Conservation (phyloP, 1,284 basidiomycete species). For the Puccinia hordei region DNA sequence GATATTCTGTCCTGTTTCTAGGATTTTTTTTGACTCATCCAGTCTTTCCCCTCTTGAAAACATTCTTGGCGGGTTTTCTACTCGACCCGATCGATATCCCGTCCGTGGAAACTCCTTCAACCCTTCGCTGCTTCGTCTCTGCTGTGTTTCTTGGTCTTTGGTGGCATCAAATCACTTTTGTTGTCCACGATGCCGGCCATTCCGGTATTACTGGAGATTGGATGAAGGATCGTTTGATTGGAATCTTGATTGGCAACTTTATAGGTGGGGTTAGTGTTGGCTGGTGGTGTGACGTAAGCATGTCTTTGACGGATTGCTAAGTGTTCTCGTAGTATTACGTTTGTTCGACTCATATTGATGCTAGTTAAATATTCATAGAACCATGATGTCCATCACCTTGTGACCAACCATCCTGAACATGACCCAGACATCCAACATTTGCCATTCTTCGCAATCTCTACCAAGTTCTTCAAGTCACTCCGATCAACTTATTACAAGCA, state of each 20-base stretch:
- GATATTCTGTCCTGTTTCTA: slow-evolving; percentile 71
- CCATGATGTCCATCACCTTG: slow-evolving; percentile 95
- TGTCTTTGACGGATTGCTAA: not conserved
- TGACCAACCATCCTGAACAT: slow-evolving; percentile 96
- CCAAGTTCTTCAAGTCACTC: slow-evolving; percentile 77
- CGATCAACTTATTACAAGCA: slow-evolving; percentile 96
- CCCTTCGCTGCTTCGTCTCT: slow-evolving; percentile 65
- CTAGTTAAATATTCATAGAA: slow-evolving; percentile 65
- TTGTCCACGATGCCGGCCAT: slow-evolving; percentile 92
- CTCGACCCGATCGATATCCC: slow-evolving; percentile 46
- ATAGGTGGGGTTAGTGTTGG: slow-evolving; percentile 89
- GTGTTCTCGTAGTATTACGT: no score
- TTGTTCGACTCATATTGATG: slow-evolving; percentile 44
- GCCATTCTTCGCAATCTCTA: slow-evolving; percentile 92
- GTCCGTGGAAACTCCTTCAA: slow-evolving; percentile 54
- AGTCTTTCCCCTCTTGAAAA: slow-evolving; percentile 51
- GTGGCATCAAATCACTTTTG: slow-evolving; percentile 94
- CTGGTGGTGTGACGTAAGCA: slow-evolving; percentile 94
- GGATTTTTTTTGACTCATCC: slow-evolving; percentile 69
- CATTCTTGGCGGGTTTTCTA: not conserved
- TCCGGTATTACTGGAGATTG: slow-evolving; percentile 88
- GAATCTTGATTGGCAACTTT: slow-evolving; percentile 79
- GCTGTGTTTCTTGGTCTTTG: slow-evolving; percentile 80
- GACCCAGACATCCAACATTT: slow-evolving; percentile 87
- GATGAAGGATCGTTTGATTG: slow-evolving; percentile 76